Conservation (phyloP, 148 eudicot species). For the Fagopyrum homotropicum region DNA sequence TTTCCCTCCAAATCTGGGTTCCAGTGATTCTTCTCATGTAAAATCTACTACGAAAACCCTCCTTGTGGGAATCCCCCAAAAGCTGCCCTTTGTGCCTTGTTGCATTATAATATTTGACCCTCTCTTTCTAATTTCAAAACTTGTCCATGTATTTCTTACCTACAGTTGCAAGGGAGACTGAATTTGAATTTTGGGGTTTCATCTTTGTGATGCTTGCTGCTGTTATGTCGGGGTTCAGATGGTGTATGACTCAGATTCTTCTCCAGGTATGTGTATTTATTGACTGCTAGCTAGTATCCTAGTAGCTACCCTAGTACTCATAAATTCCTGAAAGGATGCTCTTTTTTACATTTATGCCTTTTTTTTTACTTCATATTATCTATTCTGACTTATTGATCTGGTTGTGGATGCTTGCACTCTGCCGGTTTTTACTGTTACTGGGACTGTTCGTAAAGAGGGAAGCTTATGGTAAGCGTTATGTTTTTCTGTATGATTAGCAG, state of each 20-base stretch:
- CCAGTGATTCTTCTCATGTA: not conserved
- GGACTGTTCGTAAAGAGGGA: conserved; percentile 58
- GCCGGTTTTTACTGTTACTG: conserved; percentile 26
- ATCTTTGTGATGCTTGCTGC: conserved; percentile 98
- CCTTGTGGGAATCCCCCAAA: not conserved
- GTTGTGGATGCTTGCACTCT: conserved; percentile 12
- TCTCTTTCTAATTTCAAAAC: not conserved
- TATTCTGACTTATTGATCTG: conserved; percentile 15
- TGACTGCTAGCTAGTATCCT: conserved; percentile 4
- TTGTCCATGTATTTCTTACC: conserved; percentile 14
- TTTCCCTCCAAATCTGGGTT: not conserved
- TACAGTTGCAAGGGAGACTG: conserved; percentile 88
- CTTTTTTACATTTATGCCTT: not conserved
- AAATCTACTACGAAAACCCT: not conserved
- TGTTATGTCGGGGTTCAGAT: conserved; percentile 98
- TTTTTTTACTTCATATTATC: not conserved
- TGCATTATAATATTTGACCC: not conserved
- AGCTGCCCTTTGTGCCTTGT: not conserved
- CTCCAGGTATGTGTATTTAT: conserved; percentile 68
- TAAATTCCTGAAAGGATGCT: not conserved
- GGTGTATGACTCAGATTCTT: conserved; percentile 99
- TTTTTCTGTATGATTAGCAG: conserved; percentile 2
- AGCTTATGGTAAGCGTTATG: conserved; percentile 63
- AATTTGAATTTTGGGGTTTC: conserved; percentile 96
- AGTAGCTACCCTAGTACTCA: not conserved